phyloP scores from a whole-genome alignment of 2,329 filamentous ascomycete species.

The Diaporthe vaccinii region DNA sequence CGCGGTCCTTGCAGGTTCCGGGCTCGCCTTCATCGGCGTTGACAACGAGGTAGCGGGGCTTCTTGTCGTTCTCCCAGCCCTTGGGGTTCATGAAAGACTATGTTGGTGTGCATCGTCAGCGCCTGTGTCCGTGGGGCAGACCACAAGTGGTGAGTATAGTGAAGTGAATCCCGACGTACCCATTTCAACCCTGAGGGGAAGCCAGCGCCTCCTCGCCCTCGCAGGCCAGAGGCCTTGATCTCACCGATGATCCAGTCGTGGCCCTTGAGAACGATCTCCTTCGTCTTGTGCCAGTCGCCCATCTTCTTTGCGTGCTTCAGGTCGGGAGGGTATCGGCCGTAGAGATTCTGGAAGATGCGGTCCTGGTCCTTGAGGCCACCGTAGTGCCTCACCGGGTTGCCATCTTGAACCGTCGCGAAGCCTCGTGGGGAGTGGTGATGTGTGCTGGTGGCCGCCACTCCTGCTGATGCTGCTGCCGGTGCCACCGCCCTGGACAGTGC shows the following conservation, averaged over 20 bases:
- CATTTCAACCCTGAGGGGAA: slow-evolving; percentile 99
- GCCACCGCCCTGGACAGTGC: slow-evolving; percentile 54
- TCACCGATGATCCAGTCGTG: slow-evolving; percentile 99
- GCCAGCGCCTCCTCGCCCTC: slow-evolving; percentile 95
- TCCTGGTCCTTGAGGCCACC: slow-evolving; percentile 96
- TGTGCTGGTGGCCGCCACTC: slow-evolving; percentile 58
- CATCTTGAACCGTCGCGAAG: slow-evolving; percentile 86
- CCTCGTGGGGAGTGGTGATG: slow-evolving; percentile 69
- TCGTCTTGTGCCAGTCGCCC: slow-evolving; percentile 99
- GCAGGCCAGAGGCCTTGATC: slow-evolving; percentile 94
- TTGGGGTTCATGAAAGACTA: slow-evolving; percentile 99
- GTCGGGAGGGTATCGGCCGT: slow-evolving; percentile 91
- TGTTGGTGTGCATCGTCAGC: slow-evolving; percentile 43
- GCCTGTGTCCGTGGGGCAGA: background rate
- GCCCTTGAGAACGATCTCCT: slow-evolving; percentile 97
- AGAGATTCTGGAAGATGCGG: slow-evolving; percentile 99
- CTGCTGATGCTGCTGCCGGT: slow-evolving; percentile 33
- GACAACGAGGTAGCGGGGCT: slow-evolving; percentile 96
- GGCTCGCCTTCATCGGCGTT: slow-evolving; percentile 99
- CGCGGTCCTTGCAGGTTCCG: slow-evolving; percentile 98
- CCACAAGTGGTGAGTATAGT: too few species aligned
- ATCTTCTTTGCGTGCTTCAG: slow-evolving; percentile 96
- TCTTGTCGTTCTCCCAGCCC: slow-evolving; percentile 97
- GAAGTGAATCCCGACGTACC: slow-evolving; percentile 68
- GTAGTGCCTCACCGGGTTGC: slow-evolving; percentile 77